Evolutionary conservation across 805 yeast genomes (phyloP), one percentile per base, ranked within the genome.

Genomic region (Peterozyma toletana): DNA sequence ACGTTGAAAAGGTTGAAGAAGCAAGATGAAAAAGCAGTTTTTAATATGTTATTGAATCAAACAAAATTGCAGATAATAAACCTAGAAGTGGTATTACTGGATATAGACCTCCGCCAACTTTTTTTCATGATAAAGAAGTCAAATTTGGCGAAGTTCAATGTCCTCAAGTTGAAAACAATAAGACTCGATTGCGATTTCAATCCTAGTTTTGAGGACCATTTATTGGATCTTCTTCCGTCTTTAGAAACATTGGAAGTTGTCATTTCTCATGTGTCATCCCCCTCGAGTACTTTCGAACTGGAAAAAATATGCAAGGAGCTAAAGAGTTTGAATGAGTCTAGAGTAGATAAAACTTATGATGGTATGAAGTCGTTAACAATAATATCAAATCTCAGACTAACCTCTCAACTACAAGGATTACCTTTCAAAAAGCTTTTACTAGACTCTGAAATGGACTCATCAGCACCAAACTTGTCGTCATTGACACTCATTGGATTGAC

Each of bases 1-100:
- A 21, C 27, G 4, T 21, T 21, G 27, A 31, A 9, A 13, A 31
- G 10, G 9, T 30, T 44, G 30, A 40, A 40, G 29, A 37, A 41
- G 34, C 15, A 11, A n/a, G 44, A 44, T 9, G 47, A 44, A 36
- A 44, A 38, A 35, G 11, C 11, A 11, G 33, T 44, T 11, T 13
- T 40, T 29, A 37, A 40, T 31, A 13, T 29, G 16, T 13, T 40
- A 4, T 34, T 44, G 21, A 40, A 44, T 30, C 9, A 37, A 14
- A 16, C 33, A 10, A 40, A 38, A 38, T 38, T 44, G 17, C 44
- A 44, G 18, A 15, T 44, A 11, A 3, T 17, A 11, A 37, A 37
- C 14, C 17, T 44, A 13, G 34, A 40, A 30, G n/a, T 40, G 9
- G 9, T 14, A 9, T 34, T 40, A 11, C 30, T 29, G 11, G 47